A percentile compares a stretch with the other conserved stretches of the same genome.
Evolutionary conservation across 768 basidiomycete species (phyloP).

Genomic region (Collybiopsis confluens): DNA sequence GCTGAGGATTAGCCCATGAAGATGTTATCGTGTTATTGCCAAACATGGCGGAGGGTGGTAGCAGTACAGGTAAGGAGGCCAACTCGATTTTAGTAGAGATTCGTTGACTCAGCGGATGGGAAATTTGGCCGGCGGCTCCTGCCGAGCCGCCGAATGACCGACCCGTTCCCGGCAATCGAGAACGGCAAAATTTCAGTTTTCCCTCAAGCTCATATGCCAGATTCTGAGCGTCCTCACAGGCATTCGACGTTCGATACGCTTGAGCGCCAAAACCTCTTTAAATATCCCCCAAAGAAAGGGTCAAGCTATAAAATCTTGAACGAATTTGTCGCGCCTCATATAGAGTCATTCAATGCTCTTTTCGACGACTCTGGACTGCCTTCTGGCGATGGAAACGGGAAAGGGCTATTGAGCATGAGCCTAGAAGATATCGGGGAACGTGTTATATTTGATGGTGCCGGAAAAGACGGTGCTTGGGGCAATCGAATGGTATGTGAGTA

Average conservation of each 20-base stretch:
- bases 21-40: slow-evolving; percentile 46
- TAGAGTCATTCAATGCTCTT: slow-evolving; percentile 94
- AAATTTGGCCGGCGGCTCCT: not conserved
- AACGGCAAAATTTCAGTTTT: not conserved
- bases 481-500: slow-evolving; percentile 81
- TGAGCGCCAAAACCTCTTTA: slow-evolving; percentile 72
- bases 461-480: slow-evolving; percentile 60
- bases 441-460: slow-evolving; percentile 85
- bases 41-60: slow-evolving; percentile 49
- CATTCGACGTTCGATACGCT: slow-evolving; percentile 77
- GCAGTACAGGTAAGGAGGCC: too few relatives aligned
- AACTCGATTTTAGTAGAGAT: too few relatives aligned
- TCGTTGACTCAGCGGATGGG: not conserved
- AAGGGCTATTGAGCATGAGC: slow-evolving; percentile 73
- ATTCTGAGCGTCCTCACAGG: slow-evolving; percentile 35
- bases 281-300: slow-evolving; percentile 63
- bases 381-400: slow-evolving; percentile 68
- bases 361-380: slow-evolving; percentile 90
- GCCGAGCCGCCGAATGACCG: too few relatives aligned
- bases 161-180: too few relatives aligned
- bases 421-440: slow-evolving; percentile 85
- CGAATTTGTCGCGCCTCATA: slow-evolving; percentile 89
- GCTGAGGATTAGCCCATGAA: slow-evolving; percentile 66
- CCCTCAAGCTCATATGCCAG: slow-evolving; percentile 41
- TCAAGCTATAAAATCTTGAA: slow-evolving; percentile 79